Evolutionary conservation across 495 filamentous ascomycete genomes (phyloP).

Genomic region (Penicillium canariense): DNA sequence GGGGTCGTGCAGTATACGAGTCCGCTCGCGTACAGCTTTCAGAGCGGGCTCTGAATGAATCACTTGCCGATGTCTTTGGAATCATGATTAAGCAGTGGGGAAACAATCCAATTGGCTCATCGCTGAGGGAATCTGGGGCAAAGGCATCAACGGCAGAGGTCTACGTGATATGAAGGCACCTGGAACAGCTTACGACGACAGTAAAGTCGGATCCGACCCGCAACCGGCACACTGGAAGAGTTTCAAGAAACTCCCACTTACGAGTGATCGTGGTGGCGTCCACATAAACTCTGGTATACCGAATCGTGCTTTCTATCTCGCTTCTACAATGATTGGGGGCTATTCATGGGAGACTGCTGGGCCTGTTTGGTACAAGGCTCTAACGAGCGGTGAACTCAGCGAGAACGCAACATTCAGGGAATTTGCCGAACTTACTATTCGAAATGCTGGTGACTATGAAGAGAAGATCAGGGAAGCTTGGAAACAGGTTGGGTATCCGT

Average conservation of each 20-base stretch:
- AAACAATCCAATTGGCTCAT: conserved; percentile 49
- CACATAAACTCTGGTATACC: conserved; percentile 55
- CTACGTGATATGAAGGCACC: conserved; percentile 50
- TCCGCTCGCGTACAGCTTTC: not conserved
- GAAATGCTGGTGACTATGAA: conserved; percentile 5
- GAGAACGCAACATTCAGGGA: not conserved
- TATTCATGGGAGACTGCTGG: conserved; percentile 52
- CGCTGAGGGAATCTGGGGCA: conserved; percentile 46
- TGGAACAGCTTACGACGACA: conserved; percentile 48
- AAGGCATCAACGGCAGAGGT: conserved; percentile 43
- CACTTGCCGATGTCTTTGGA: conserved; percentile 51
- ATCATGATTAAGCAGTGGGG: conserved; percentile 52
- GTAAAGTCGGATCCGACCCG: conserved; percentile 46
- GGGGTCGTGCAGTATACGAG: not conserved
- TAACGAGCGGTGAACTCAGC: conserved; percentile 10
- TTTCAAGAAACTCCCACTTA: conserved; percentile 26
- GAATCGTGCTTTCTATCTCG: conserved; percentile 51
- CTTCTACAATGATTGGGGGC: conserved; percentile 43
- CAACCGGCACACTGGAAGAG: conserved; percentile 42
- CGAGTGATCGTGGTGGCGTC: conserved; percentile 32
- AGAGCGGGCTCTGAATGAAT: conserved; percentile 49
- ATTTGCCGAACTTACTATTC: conserved; percentile 19
- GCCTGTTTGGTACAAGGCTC: conserved; percentile 50
- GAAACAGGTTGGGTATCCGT: not conserved
- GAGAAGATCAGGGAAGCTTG: not conserved